Percentiles rank a stretch among this genome's conserved stretches.
These are phyloP conservation scores for Jimgerdemannia lactiflua DNA, from an alignment of 192 early-diverging fungal species.

Conservation along the genomic window DNA sequence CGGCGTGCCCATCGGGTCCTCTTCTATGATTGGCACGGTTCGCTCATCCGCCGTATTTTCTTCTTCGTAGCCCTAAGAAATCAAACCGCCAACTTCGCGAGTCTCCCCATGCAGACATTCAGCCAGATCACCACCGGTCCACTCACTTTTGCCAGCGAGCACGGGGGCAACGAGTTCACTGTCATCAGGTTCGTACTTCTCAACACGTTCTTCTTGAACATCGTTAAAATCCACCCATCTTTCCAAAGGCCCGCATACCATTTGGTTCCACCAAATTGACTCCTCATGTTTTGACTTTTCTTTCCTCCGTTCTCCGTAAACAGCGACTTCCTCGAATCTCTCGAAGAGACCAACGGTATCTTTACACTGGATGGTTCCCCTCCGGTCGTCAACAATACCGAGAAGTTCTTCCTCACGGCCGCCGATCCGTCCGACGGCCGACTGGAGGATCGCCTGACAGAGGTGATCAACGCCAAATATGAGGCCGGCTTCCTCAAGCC, in stretches of 20 bases:
- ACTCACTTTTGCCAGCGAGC: slow-evolving; percentile 72
- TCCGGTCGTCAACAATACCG: slow-evolving; percentile 54
- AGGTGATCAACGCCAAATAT: slow-evolving; percentile 93
- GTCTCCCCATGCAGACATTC: slow-evolving; percentile 35
- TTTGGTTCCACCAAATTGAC: neutral
- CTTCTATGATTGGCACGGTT: neutral
- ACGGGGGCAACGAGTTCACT: slow-evolving; percentile 79
- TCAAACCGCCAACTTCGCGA: slow-evolving; percentile 22
- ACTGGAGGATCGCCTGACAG: slow-evolving; percentile 83
- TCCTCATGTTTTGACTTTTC: slow-evolving; percentile 26
- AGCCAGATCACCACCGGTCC: slow-evolving; percentile 45
- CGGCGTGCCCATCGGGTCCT: neutral
- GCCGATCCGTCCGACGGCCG: slow-evolving; percentile 89
- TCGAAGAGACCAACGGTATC: slow-evolving; percentile 36
- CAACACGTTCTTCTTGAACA: neutral
- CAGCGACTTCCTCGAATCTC: slow-evolving; percentile 57
- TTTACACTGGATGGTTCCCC: slow-evolving; percentile 17
- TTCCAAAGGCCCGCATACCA: no score
- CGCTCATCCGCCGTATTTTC: neutral
- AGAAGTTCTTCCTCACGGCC: slow-evolving; percentile 88
- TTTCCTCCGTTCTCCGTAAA: slow-evolving; percentile 23
- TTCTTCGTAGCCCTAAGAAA: neutral
- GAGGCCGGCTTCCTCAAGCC: slow-evolving; percentile 95
- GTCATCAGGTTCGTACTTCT: slow-evolving; percentile 46
- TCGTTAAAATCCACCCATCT: no score